Conservation (phyloP, 73 alveolate species). For the Paramecium sonneborni region DNA sequence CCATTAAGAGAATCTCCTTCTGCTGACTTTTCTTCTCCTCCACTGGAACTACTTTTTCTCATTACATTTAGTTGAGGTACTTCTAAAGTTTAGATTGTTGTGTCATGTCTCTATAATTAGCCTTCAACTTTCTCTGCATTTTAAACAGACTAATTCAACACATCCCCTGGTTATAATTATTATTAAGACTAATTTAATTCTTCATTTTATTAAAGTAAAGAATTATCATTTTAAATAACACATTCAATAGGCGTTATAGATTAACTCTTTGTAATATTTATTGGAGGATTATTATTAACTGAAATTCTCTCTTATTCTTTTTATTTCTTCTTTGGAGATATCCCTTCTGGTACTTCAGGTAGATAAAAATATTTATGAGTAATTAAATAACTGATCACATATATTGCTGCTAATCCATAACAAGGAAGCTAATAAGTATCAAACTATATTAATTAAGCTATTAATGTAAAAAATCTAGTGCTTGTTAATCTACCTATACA, state of each 20-base stretch:
- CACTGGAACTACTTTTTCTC: background rate
- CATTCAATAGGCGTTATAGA: background rate
- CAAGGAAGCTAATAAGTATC: constrained; percentile 9
- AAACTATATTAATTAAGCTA: background rate
- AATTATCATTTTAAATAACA: background rate
- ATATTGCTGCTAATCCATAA: background rate
- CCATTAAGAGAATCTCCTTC: background rate
- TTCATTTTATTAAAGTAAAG: background rate
- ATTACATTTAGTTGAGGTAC: background rate
- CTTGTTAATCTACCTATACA: background rate
- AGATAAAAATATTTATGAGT: background rate
- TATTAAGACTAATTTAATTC: background rate
- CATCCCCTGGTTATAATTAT: background rate
- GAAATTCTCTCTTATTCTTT: background rate
- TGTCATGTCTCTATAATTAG: background rate
- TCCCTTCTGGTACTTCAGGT: background rate
- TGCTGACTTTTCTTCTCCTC: background rate
- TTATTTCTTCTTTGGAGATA: background rate
- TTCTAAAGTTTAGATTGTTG: background rate
- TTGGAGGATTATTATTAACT: background rate
- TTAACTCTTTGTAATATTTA: background rate
- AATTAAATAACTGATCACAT: background rate
- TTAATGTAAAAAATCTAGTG: background rate
- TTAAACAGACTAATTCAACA: background rate
- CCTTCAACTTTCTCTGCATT: background rate